Base-by-base conservation (phyloP, 345 rosid genomes). In the Raphanus sativus region DNA sequence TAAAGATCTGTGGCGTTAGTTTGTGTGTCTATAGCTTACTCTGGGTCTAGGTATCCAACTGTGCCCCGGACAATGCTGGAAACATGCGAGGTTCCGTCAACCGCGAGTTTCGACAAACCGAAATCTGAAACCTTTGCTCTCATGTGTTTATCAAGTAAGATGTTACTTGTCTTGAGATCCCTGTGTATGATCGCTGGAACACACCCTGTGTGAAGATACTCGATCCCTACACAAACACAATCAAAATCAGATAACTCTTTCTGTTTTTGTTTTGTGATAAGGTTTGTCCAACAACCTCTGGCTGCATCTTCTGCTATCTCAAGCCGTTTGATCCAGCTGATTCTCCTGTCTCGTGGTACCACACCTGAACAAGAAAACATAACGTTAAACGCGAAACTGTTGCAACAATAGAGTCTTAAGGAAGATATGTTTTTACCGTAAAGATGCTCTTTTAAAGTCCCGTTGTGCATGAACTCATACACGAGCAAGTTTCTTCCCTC, bases 21-120 rank as follows among this genome's bases (percentile, higher is more conserved):
- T 66, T 0, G 8, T 58, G 4, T 0, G 21, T 67, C 12, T 40
- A 40, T 45, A 73, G 74, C 97, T 78, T 89, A 96, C 99, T 96
- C 99, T 0, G 99, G 99, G 80, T 96, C 99, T 67, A 96, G 80
- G 71, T 96, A 96, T 17, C 99, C 99, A n/a, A 96, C 93, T 16
- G 99, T 96, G 80, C 99, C 99, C 34, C 98, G 90, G 74, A 96
- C 99, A 65, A 96, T 86, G 84, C 99, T 96, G 1, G 98, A 96
- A 63, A 96, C 98, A 33, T 96, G 99, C 65, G 99, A 96, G 65
- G 83, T 91, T 67, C 97, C 99, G 24, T 96, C 98, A 12, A 88
- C 90, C 2, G 92, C 92, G 4, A 90, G 74, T 72, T 96, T 96
- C 4, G 98, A 96, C 71, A 96, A 90, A n/a, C 99, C 99, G 21